Evolutionary conservation across 371 early-diverging fungal species (phyloP), one percentile per base, ranked within the genome.

Genomic region (Racocetra persica): DNA sequence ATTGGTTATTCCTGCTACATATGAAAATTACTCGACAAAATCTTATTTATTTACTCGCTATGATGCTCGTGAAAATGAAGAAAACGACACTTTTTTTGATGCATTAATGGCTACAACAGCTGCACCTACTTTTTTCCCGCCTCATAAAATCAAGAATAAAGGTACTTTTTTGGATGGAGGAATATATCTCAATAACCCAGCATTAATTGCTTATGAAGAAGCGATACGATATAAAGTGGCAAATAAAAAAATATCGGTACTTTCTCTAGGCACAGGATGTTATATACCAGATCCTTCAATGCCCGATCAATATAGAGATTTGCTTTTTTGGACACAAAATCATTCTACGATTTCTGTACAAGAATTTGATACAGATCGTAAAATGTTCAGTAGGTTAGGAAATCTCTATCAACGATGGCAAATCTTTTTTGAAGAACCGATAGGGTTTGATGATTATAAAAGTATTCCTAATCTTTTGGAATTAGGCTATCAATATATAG

Each of bases 371-470:
- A 65, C 65, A 14, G 32, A 65, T 65, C 11, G 32, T 28, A 10
- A 14, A 36, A 28, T 65, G 65, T 65, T 36, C 5, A 65, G 7
- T 32, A 13, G 14, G 4, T 18, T 65, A 32, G 14, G 18, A 24
- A 65, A 65, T 65, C 24, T 18, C 4, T 65, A 65, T 18, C 38
- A 65, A 18, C 65, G 65, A 65, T 65, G 36, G 65, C 65, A 65
- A n/a, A 36, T 65, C 4, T 65, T 10, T 22, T 65, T 65, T 65
- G 65, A 65, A 18, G 65, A 65, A 18, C 65, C 65, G 3, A 16
- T 65, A 8, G 11, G 8, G 10, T 45, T 45, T 10, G 45, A 45
- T 45, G 45, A 7, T 10, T 8, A 41, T 45, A 20, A 57, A n/a
- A 57, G 22, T 57, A 57, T 57, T 57, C 22, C 57, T n/a, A 18